Evolutionary conservation across 495 filamentous ascomycete genomes (phyloP), one percentile per base, ranked within the genome.

Genomic region (Penicillium antarcticum): DNA sequence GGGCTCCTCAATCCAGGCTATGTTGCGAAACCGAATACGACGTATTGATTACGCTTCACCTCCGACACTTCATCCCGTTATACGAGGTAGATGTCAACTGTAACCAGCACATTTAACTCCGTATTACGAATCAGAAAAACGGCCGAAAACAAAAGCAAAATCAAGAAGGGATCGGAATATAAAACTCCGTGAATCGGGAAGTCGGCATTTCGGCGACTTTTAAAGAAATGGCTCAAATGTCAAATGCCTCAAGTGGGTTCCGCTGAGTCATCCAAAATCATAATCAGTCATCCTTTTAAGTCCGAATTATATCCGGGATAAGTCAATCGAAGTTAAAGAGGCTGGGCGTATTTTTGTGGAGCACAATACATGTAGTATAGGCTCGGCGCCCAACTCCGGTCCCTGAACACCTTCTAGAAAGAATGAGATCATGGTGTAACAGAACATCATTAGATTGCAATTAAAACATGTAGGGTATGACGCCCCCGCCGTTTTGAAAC

Each of bases 121-220:
- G 7, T 29, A 29, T 29, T 29, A 29, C 9, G 26, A 29, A 29
- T 29, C 26, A 4, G 2, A 29, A 29, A 29, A 29, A 10, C 0
- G 9, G 7, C 4, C n/a, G n/a, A 29, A 29, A 5, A 39, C 12
- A 18, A 18, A 39, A 19, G 16, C 14, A 19, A 39, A 14, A 4
- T 13, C 2, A 0, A 14, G 14, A 36, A 36, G 26, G 7, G 8
- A 29, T 10, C 26, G 26, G 26, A 29, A 29, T 29, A 29, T 29
- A 9, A 29, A 29, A 29, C 26, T 9, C 5, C 26, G 26, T 29
- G 26, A 8, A 29, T 29, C 51, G 56, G 59, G 29, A 57, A 53
- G 32, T 56, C 56, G 62, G 62, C 51, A 52, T 34, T 46, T 62
- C 58, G 62, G 62, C 48, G 12, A 46, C 13, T 50, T 49, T 54